These are phyloP conservation scores for Geosmithia morbida DNA, from an alignment of 2,329 filamentous ascomycete species.

Conservation along the genomic window DNA sequence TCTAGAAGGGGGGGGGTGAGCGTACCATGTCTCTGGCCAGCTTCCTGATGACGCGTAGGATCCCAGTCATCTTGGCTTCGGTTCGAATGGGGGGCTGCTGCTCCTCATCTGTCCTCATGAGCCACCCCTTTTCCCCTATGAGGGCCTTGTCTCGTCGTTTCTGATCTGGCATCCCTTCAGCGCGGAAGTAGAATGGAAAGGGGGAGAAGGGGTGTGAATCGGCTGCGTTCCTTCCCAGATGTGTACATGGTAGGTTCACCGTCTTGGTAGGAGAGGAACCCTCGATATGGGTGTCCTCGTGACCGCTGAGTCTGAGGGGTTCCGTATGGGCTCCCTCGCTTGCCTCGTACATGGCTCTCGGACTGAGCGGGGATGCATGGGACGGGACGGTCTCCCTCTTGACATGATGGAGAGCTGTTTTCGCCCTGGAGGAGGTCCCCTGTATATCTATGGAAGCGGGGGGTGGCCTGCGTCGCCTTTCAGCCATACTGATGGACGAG, in stretches of 20 bases:
- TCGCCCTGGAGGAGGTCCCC: conserved; percentile 1
- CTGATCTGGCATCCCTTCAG: conserved; percentile 17
- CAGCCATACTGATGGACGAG: conserved; percentile 9
- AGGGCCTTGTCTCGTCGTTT: conserved; percentile 33
- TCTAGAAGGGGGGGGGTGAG: neutral
- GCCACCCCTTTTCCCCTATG: conserved; percentile 42
- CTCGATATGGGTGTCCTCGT: too few relatives aligned
- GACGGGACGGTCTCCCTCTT: conserved; percentile 8
- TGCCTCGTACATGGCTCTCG: conserved; percentile 4
- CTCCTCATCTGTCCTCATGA: conserved; percentile 25
- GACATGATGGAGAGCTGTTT: conserved; percentile 3
- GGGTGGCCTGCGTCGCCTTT: conserved; percentile 12
- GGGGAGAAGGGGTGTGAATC: conserved; percentile 21
- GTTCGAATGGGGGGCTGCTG: conserved; percentile 5
- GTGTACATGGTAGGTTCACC: neutral
- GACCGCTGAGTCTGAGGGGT: neutral
- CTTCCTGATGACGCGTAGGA: conserved; percentile 33
- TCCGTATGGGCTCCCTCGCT: neutral
- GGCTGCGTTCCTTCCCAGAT: neutral
- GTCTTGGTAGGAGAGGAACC: conserved; percentile 3
- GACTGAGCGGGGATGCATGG: conserved; percentile 13
- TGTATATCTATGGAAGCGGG: conserved; percentile 13
- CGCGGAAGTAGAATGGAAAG: conserved; percentile 25
- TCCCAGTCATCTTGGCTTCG: conserved; percentile 21
- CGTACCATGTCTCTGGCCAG: conserved; percentile 40